Conservation (phyloP, 495 filamentous ascomycete species). For the Tuber brumale region DNA sequence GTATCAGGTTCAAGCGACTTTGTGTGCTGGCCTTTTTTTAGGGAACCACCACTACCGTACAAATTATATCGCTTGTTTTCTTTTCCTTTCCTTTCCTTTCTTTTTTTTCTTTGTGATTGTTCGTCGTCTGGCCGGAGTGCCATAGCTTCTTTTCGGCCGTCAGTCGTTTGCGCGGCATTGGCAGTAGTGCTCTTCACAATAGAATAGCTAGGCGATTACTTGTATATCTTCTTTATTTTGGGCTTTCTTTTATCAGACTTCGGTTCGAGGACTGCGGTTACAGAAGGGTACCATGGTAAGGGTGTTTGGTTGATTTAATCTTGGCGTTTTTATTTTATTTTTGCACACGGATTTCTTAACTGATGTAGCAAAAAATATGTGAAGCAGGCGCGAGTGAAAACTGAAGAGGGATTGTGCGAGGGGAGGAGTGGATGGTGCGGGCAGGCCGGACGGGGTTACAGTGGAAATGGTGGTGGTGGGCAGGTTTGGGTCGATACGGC, state of each 20-base stretch:
- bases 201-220: too few relatives aligned
- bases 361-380: not conserved
- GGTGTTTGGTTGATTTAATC: not conserved
- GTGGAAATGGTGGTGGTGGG: slow-evolving; percentile 4
- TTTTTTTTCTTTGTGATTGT: not conserved
- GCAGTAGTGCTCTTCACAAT: not conserved
- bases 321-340: not conserved
- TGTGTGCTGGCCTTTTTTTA: slow-evolving; percentile 32
- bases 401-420: slow-evolving; percentile 2
- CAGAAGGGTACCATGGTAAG: not conserved
- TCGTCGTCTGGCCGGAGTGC: not conserved
- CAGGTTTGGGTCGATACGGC: not conserved
- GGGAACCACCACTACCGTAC: slow-evolving; percentile 29
- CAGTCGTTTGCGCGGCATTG: not conserved
- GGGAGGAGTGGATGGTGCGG: slow-evolving; percentile 2
- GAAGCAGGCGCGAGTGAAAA: slow-evolving; percentile 4
- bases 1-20: slow-evolving; percentile 32
- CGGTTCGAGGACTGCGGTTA: not conserved
- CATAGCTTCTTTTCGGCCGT: not conserved
- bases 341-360: slow-evolving; percentile 1
- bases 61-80: slow-evolving; percentile 29
- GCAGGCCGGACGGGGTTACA: not conserved
- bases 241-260: not conserved
- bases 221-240: slow-evolving; percentile 36
- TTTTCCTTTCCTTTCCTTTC: slow-evolving; percentile 9